Conservation (phyloP, 225 moss, liverwort and hornwort genomes). For the Antitrichia curtipendula region DNA sequence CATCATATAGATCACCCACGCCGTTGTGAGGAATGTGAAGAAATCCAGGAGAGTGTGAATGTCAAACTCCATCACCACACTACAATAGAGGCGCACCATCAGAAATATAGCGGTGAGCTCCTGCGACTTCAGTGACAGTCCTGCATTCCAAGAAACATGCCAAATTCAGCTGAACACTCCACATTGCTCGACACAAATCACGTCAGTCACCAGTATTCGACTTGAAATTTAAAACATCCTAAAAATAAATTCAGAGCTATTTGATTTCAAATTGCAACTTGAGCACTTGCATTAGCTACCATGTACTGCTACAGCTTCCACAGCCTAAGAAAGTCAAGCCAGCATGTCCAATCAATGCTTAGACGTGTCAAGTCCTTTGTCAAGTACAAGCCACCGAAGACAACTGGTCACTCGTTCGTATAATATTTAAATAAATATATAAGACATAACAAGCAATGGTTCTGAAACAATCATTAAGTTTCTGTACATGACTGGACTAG, state of each 20-base stretch:
- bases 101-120: constrained; percentile 92
- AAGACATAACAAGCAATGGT: neutral
- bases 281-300: neutral
- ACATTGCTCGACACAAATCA: neutral
- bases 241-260: neutral
- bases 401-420: neutral
- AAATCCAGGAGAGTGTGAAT: constrained; percentile 85
- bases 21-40: constrained; percentile 56
- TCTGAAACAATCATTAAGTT: neutral
- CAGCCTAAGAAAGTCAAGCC: neutral
- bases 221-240: neutral
- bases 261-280: neutral
- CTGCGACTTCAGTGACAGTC: constrained; percentile 86
- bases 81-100: constrained; percentile 93
- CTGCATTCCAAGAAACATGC: constrained; percentile 17
- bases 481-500: neutral
- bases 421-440: neutral
- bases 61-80: constrained; percentile 94
- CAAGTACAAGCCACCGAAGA: neutral
- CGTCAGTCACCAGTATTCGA: neutral
- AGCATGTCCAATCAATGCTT: neutral
- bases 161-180: neutral
- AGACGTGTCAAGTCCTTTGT: neutral
- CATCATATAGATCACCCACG: constrained; percentile 92
- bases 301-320: neutral